These are phyloP conservation scores for Musa balbisiana DNA, from an alignment of 202 grass and related monocot species.

Conservation along the genomic window DNA sequence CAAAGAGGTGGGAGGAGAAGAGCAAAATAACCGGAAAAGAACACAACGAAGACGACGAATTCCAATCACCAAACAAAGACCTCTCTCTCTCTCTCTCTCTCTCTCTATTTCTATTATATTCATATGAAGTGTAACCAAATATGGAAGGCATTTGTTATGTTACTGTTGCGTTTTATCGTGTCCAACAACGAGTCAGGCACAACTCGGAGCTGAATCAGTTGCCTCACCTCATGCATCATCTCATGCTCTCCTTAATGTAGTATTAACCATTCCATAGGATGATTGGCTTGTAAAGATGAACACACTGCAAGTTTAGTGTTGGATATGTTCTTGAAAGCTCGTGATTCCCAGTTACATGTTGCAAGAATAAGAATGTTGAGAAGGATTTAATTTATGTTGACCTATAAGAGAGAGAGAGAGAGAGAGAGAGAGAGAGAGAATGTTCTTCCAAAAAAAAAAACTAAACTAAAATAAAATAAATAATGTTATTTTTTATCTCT, in stretches of 20 bases:
- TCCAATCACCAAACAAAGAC: background rate
- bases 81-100: background rate
- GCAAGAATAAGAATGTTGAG: background rate
- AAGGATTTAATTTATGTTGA: no score
- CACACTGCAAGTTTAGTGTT: background rate
- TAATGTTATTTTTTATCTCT: no score
- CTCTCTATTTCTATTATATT: background rate
- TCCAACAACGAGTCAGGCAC: background rate
- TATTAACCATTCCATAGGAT: no score
- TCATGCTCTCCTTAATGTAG: background rate
- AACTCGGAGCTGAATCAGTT: background rate
- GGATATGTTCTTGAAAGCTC: background rate
- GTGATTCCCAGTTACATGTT: background rate
- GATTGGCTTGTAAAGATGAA: background rate
- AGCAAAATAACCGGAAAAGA: background rate
- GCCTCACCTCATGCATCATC: background rate
- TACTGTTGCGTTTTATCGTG: slow-evolving; percentile 2
- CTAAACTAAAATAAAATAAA: no score
- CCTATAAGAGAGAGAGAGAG: no score
- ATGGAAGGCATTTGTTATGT: background rate
- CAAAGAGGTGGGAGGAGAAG: background rate
- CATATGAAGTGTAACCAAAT: background rate
- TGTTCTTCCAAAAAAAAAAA: background rate
- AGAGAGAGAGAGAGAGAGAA: no score
- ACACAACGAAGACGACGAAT: background rate